Evolutionary conservation across 176 grass and related monocot species (phyloP).

Genomic region (Otatea glauca): DNA sequence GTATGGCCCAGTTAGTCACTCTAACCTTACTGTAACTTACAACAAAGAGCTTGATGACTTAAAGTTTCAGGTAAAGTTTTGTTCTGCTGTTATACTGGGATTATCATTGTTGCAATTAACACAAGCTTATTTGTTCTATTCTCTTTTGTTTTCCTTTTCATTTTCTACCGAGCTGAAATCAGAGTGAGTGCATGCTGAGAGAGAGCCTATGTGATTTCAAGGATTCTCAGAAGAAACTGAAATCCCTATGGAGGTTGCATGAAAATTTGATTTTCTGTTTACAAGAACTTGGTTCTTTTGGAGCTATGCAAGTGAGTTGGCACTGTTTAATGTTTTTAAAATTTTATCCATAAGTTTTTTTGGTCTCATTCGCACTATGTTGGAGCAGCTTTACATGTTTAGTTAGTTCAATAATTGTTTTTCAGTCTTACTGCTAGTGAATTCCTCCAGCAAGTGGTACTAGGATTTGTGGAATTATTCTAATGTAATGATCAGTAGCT

Average conservation of each 20-base stretch:
- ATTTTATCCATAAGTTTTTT: not conserved
- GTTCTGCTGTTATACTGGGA: constrained; percentile 11
- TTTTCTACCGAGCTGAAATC: constrained; percentile 33
- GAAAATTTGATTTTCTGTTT: constrained; percentile 85
- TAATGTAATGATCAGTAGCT: no score
- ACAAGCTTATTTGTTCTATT: constrained; percentile 35
- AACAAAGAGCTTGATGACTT: constrained; percentile 63
- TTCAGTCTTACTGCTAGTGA: not conserved
- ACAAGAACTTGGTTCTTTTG: constrained; percentile 83
- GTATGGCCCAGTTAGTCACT: constrained; percentile 60
- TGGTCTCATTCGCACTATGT: not conserved
- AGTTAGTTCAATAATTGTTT: no score
- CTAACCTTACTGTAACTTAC: constrained; percentile 48
- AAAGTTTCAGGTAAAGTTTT: constrained; percentile 66
- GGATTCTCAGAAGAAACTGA: constrained; percentile 72
- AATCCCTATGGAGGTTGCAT: constrained; percentile 69
- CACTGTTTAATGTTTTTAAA: not conserved
- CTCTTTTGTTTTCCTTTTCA: constrained; percentile 27
- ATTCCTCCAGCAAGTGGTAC: not conserved
- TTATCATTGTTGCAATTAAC: constrained; percentile 24
- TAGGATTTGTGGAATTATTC: no score
- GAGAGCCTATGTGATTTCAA: constrained; percentile 65
- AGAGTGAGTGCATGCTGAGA: constrained; percentile 65
- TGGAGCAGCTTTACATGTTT: no score
- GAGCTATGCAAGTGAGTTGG: constrained; percentile 75